Conservation (phyloP, 23 red algal species). For the Gracilaria gracilis region DNA sequence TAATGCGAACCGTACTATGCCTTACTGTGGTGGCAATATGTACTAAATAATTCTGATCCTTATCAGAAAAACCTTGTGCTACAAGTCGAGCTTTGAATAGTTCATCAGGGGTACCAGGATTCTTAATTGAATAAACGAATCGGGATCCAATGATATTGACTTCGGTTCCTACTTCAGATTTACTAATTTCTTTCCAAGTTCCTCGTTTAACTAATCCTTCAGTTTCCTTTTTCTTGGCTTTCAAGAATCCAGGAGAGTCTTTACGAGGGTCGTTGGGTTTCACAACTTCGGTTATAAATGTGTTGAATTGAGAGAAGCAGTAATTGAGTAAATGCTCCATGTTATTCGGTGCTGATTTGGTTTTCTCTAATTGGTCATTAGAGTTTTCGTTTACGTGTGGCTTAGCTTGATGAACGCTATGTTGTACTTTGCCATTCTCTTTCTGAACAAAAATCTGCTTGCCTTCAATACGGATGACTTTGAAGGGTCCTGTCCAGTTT, state of each 20-base stretch:
- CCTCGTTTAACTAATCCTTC: background rate
- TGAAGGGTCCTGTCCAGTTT: background rate
- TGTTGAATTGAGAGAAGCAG: background rate
- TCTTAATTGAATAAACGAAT: background rate
- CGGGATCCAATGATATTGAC: too few species aligned
- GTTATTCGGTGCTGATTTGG: background rate
- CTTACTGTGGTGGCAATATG: background rate
- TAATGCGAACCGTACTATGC: background rate
- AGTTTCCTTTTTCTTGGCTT: conserved; percentile 5
- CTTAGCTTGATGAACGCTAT: background rate
- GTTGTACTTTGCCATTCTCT: background rate
- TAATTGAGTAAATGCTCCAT: background rate
- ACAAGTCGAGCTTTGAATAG: background rate
- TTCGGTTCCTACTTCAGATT: too few species aligned
- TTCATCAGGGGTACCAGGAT: background rate
- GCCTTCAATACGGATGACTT: background rate
- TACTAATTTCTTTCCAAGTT: background rate
- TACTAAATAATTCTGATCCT: background rate
- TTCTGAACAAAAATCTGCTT: background rate
- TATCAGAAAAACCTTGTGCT: conserved; percentile 13
- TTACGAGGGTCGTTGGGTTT: background rate
- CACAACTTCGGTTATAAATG: background rate
- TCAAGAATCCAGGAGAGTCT: background rate
- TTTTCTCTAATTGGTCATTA: too few species aligned
- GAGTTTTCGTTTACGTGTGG: background rate